Evolutionary conservation across 768 basidiomycete species (phyloP), one percentile per base, ranked within the genome.

Genomic region (Tricholomella constricta): DNA sequence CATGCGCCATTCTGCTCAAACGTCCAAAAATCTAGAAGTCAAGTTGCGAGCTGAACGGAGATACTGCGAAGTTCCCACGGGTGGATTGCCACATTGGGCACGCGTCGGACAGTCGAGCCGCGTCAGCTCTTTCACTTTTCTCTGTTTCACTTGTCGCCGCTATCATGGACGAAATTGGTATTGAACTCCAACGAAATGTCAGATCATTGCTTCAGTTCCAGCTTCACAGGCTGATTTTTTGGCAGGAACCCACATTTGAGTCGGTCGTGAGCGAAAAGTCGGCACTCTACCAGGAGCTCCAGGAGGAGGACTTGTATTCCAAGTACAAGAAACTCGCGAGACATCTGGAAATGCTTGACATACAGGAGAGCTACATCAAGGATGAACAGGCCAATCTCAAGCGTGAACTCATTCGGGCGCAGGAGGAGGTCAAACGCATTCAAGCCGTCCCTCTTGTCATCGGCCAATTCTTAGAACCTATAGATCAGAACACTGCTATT

Each of bases 351-450:
- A 93, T 99, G 77, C 85, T 98, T 32, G 89, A 92, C 47, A 92
- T 94, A 23, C 88, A 89, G 64, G 91, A 98, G 72, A 90, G 89
- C 73, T 99, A 98, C 69, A 97, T 99, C 72, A 96, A 98, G 69
- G 96, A 99, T 62, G 97, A 99, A 70, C 95, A 97, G 64, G 91
- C 91, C 14, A 98, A 98, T 65, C 84, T 99, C 51, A 96, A 98
- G 71, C 87, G 96, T 45, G 97, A 99, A 72, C 88, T 99, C 56
- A 90, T 98, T 60, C 92, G 97, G 51, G 97, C 97, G 0, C 97
- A 99, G 67, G 97, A 99, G 70, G 97, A 99, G 74, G 97, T 99
- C 67, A 97, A 98, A 74, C 91, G 97, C 53, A 99, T 99, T 69
- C 94, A 98, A 74, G 92, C 92, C 48, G 97, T 99, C 6, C 97